Evolutionary conservation across 257 asterid species (phyloP).

Genomic region (Lycium ferocissimum): DNA sequence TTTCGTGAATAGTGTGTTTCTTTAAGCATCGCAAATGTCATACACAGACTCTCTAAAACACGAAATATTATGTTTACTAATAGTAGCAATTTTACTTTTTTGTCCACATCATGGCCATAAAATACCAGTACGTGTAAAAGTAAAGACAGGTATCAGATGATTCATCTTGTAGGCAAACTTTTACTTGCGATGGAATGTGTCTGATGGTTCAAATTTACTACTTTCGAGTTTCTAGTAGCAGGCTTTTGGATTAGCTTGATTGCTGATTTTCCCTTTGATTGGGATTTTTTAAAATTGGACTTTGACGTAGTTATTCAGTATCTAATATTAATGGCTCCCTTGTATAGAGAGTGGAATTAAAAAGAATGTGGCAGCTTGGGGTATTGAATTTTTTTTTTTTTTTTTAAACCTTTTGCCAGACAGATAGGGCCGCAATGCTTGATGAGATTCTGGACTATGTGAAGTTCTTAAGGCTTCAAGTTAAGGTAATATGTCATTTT

Average conservation of each 20-base stretch:
- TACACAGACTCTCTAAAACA: not conserved
- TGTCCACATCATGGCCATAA: not conserved
- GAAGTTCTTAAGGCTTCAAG: slow-evolving; percentile 89
- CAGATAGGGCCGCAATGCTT: slow-evolving; percentile 92
- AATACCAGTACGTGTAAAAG: not conserved
- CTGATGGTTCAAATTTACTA: not conserved
- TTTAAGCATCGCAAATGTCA: not conserved
- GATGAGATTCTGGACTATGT: slow-evolving; percentile 92
- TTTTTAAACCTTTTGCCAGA: slow-evolving; percentile 54
- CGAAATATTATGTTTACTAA: not conserved
- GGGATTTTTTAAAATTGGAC: not conserved
- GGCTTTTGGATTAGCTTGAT: not conserved
- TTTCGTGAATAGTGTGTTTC: not conserved
- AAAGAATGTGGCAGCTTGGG: not conserved
- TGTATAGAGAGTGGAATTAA: not conserved
- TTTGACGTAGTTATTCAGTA: not conserved
- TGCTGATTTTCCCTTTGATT: not conserved
- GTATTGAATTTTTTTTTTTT: slow-evolving; percentile 24
- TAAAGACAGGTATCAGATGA: not conserved
- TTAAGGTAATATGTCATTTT: slow-evolving; percentile 57
- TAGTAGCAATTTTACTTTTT: not conserved
- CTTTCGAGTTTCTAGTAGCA: not conserved
- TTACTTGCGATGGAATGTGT: not conserved
- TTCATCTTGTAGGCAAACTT: not conserved
- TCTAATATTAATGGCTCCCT: not conserved